Conservation (phyloP, 2,329 filamentous ascomycete genomes). For the Cladosporium sp. region DNA sequence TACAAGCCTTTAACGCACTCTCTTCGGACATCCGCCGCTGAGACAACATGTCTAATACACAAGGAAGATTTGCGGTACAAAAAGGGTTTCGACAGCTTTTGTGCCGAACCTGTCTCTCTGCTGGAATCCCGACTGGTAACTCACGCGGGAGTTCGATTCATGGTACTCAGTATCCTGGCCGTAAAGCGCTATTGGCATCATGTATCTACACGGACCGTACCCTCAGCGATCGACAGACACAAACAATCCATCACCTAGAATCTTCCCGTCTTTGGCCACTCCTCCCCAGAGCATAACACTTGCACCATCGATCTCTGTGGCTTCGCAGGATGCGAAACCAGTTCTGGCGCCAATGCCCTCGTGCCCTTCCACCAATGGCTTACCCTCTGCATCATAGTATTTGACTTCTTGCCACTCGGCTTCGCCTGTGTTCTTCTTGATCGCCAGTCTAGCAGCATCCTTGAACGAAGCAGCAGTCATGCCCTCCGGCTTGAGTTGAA, state of each 20-base stretch:
- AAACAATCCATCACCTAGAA: slow-evolving; percentile 40
- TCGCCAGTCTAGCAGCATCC: slow-evolving; percentile 44
- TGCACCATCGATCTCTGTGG: slow-evolving; percentile 43
- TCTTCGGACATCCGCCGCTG: no score
- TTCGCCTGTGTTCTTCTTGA: slow-evolving; percentile 45
- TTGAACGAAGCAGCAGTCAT: slow-evolving; percentile 48
- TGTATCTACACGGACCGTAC: no score
- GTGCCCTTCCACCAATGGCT: slow-evolving; percentile 30
- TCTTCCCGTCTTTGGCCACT: slow-evolving; percentile 38
- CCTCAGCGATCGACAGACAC: slow-evolving; percentile 32
- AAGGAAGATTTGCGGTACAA: no score
- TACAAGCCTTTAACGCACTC: no score
- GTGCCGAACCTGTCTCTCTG: no score
- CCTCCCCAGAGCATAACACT: slow-evolving; percentile 54
- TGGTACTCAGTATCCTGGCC: no score
- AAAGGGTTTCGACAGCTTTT: no score
- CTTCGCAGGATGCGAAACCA: slow-evolving; percentile 36
- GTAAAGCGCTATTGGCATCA: no score
- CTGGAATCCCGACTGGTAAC: no score
- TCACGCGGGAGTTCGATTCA: no score
- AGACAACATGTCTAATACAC: no score
- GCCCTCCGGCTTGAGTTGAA: slow-evolving; percentile 48
- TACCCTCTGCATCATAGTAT: slow-evolving; percentile 42
- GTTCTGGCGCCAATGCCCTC: slow-evolving; percentile 37
- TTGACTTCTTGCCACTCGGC: slow-evolving; percentile 50